Base-by-base conservation (phyloP, 495 filamentous ascomycete species). In the Bacidia gigantensis region DNA sequence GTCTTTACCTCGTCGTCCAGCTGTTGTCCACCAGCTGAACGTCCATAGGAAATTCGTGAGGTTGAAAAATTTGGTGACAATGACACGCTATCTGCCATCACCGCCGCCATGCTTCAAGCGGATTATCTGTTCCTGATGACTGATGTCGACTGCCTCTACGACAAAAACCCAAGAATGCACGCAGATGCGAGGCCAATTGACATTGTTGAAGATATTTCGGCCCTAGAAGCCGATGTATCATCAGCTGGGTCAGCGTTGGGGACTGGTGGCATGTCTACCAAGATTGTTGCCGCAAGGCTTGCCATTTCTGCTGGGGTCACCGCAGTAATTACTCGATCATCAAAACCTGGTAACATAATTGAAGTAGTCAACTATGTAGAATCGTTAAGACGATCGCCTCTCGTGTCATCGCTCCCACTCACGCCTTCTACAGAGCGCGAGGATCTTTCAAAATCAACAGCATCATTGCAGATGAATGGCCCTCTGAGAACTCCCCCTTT, bases 121-220 rank as follows among this genome's bases (percentile, higher is more conserved):
- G 87, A 98, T 64, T 90, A 95, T 58, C 78, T 98, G 12, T 98
- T 98, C 67, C 73, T 98, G 41, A 98, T 98, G 92, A 98, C 92
- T 10, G 92, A 98, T 62, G 92, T 98, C 40, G 92, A 98, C 63
- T 96, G 89, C 61, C 73, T 98, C 14, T 98, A 97, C 65, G 88
- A 93, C 61, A 88, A 90, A 58, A 98, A 98, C 56, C 92, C 92
- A 0, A 75, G 92, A 17, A 84, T 76, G 9, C 69, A 94, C 56
- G 80, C 86, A 0, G 83, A 95, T 56, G 92, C 92, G 17, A 72
- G 84, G 60, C 79, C 92, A 0, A 95, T 98, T 57, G 86, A 94
- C 58, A 84, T 95, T 0, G 88, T 98, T 5, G 84, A 92, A 45
- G 89, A 97, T 60, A 94, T 97, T 41, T 71, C 75, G 0, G 74